Base-by-base conservation (phyloP, 805 yeast species). In the Candida andamanensis region DNA sequence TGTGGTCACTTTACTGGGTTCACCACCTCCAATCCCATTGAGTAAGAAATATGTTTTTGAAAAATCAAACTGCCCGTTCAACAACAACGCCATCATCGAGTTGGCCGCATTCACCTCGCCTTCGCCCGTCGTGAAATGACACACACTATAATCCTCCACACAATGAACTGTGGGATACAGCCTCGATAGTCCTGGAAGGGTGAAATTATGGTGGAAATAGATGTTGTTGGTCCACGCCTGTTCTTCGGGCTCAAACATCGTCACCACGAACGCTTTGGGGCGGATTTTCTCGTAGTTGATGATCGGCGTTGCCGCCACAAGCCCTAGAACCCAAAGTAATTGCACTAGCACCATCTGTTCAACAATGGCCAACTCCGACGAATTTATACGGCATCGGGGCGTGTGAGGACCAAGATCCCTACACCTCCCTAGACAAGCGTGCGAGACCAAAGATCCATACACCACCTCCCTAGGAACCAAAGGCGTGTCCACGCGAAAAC, bases 121-220 rank as follows among this genome's bases (percentile, higher is more conserved):
- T 56, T 77, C 84, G 33, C 85, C 85, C n/a, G 80, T 73, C 27
- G 80, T 74, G 33, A 77, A 48, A 47, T 75, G 77, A 62, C 83
- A 78, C 17, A 78, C 51, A 6, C 65, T 70, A 23, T 26, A 41
- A 57, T 74, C 63, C 21, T 58, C 45, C 36, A 68, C 69, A 56
- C 84, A 78, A 58, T 70, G 74, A 30, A 78, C 60, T 14, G 62
- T 47, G 20, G 82, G 80, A 60, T 67, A 77, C 20, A 68, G 41
- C 17, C 81, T 80, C 12, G 82, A 75, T 33, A 78, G 59, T 29
- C 85, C 84, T n/a, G 85, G 84, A 28, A 78, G 49, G 17, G 80
- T 63, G 44, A 78, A 61, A 54, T 76, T 76, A 52, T 74, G 57
- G 14, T 57, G 58, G 44, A 76, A 68, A 36, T 71, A 65, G 44